phyloP scores from a whole-genome alignment of 2,329 filamentous ascomycete species.

The Aspergillus sp. region DNA sequence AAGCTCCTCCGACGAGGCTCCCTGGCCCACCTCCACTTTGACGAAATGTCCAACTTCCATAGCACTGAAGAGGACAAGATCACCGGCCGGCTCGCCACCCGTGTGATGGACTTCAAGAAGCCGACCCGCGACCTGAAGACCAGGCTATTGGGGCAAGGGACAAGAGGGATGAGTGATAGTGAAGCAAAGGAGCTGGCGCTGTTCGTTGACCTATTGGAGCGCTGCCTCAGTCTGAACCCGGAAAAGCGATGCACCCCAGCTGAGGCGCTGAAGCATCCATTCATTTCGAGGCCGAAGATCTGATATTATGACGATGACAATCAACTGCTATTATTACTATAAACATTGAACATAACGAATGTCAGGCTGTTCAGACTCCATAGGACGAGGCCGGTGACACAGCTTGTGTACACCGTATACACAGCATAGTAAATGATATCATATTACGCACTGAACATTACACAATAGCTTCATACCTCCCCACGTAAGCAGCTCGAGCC shows the following conservation, averaged over 20 bases:
- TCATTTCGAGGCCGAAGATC: constrained; percentile 60
- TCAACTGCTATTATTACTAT: no score
- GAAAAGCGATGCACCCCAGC: constrained; percentile 85
- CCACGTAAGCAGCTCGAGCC: neutral
- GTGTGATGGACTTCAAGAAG: constrained; percentile 56
- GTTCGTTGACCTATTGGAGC: constrained; percentile 85
- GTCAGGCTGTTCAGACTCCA: neutral
- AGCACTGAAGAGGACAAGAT: constrained; percentile 85
- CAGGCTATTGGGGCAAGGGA: constrained; percentile 69
- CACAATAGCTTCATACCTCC: neutral
- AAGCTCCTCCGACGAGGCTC: constrained; percentile 85
- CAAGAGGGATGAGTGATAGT: constrained; percentile 69
- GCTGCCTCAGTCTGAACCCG: constrained; percentile 84
- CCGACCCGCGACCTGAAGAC: constrained; percentile 80
- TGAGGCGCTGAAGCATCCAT: constrained; percentile 86
- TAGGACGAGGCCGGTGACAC: neutral
- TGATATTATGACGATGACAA: neutral
- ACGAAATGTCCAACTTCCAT: constrained; percentile 78
- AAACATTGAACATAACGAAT: neutral
- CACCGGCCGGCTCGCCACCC: constrained; percentile 69
- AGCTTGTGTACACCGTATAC: neutral
- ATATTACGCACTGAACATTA: neutral
- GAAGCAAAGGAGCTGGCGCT: constrained; percentile 76
- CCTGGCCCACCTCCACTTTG: constrained; percentile 75
- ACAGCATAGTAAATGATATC: neutral